Conservation (phyloP, 495 filamentous ascomycete species). For the Bathelium albidoporum region DNA sequence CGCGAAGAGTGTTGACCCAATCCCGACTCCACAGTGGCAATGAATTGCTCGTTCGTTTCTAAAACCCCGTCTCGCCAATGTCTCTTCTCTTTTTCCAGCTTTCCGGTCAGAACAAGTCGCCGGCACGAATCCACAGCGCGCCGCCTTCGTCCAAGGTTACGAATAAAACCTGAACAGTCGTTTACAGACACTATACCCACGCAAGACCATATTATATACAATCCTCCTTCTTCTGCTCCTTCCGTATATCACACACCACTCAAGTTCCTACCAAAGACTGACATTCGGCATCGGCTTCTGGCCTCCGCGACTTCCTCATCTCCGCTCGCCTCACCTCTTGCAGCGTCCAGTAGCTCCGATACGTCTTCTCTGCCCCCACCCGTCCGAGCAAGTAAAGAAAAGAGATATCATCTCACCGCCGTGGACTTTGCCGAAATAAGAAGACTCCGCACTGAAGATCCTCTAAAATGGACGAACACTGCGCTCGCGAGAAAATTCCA, state of each 20-base stretch:
- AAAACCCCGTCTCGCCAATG: background rate
- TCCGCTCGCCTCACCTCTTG: constrained; percentile 5
- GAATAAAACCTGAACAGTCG: constrained; percentile 61
- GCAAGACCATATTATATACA: constrained; percentile 72
- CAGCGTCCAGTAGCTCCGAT: constrained; percentile 6
- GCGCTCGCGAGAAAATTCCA: constrained; percentile 62
- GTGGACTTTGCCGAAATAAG: constrained; percentile 74
- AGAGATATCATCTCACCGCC: constrained; percentile 65
- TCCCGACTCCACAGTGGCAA: background rate
- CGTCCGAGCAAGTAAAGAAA: constrained; percentile 41
- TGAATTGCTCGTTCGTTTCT: background rate
- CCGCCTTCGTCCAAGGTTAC: constrained; percentile 61
- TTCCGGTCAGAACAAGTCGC: constrained; percentile 8
- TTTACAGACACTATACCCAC: constrained; percentile 42
- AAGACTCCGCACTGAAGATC: constrained; percentile 53
- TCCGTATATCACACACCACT: constrained; percentile 77
- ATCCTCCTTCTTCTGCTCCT: constrained; percentile 78
- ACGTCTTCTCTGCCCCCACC: constrained; percentile 44
- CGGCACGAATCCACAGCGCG: constrained; percentile 60
- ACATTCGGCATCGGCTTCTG: constrained; percentile 54
- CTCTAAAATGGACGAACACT: constrained; percentile 58
- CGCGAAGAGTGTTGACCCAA: too few species aligned
- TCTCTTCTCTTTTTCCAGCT: background rate
- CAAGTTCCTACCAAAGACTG: constrained; percentile 75
- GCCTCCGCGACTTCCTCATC: constrained; percentile 3